Percentiles rank a stretch among this genome's conserved stretches.
phyloP scores from a whole-genome alignment of 495 filamentous ascomycete species.

The Penicillium waksmanii region DNA sequence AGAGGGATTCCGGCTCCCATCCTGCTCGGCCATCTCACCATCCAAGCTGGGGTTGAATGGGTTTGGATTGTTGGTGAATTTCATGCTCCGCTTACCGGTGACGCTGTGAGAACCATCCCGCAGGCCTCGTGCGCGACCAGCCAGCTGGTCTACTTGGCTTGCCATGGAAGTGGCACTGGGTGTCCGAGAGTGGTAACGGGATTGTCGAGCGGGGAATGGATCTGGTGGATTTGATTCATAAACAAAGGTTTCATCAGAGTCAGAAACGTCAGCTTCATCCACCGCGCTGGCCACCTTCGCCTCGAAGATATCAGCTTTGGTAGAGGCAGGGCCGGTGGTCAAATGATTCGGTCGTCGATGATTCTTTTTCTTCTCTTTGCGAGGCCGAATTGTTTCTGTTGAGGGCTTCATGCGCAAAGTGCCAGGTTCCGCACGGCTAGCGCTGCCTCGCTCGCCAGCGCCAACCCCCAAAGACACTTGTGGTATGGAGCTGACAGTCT shows the following conservation, averaged over 20 bases:
- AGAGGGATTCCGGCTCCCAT: slow-evolving; percentile 63
- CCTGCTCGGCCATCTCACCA: slow-evolving; percentile 61
- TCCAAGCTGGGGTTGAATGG: slow-evolving; percentile 66
- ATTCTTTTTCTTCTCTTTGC: slow-evolving; percentile 83
- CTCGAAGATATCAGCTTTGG: slow-evolving; percentile 98
- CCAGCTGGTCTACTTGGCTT: slow-evolving; percentile 74
- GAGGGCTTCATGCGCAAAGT: slow-evolving; percentile 87
- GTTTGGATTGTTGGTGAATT: slow-evolving; percentile 88
- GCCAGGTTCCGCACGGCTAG: slow-evolving; percentile 59
- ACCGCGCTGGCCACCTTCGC: slow-evolving; percentile 94
- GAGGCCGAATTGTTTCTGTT: slow-evolving; percentile 89
- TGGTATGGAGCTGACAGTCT: slow-evolving; percentile 90
- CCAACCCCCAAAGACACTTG: slow-evolving; percentile 80
- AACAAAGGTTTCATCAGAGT: slow-evolving; percentile 97
- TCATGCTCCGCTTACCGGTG: slow-evolving; percentile 91
- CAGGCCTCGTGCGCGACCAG: slow-evolving; percentile 63
- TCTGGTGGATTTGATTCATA: slow-evolving; percentile 99
- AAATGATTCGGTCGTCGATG: slow-evolving; percentile 70
- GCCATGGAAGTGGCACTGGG: slow-evolving; percentile 92
- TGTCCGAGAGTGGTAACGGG: slow-evolving; percentile 89
- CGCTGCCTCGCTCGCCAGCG: slow-evolving; percentile 60
- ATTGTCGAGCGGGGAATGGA: slow-evolving; percentile 67
- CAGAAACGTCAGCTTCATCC: slow-evolving; percentile 89
- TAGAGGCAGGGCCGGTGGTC: slow-evolving; percentile 66
- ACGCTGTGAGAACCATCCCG: slow-evolving; percentile 69